Base-by-base conservation (phyloP, 1,284 basidiomycete genomes). In the Cerrena zonata region DNA sequence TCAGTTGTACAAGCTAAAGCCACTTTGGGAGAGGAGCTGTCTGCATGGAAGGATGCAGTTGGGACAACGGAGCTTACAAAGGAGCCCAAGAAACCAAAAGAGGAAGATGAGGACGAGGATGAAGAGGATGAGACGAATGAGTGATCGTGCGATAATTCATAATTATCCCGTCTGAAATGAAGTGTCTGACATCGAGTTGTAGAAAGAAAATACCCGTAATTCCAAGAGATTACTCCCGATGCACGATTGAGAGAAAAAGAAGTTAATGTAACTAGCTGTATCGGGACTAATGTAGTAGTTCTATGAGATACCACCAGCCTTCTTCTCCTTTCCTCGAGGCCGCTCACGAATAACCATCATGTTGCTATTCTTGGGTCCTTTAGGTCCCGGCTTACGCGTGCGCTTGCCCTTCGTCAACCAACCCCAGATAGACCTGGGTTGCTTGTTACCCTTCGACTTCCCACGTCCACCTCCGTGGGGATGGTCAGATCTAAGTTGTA, bases 401-500 rank as follows among this genome's bases (percentile, higher is more conserved):
- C 95, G 80, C 56, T 86, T 89, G 61, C 93, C 93, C 75, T 95
- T 93, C 24, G 91, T 88, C 56, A 90, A 79, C 83, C 91, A 90
- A 54, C 94, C 94, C 80, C 89, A 94, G 50, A 90, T 85, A 22
- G 91, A 92, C 19, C 89, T 83, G 3, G 93, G 91, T 66, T 93
- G 86, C 66, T 91, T 92, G 80, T 95, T 89, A 57, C 91, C 91
- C 79, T 98, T 98, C 53, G 88, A 91, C 73, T 96, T 97, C 65
- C 95, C 95, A 73, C 95, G 88, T 67, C 95, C 94, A 77, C 95
- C 95, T 72, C 95, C 95, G 69, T 94, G 94, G 56, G 95, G 94
- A 71, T 99, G 95, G 70, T 98, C 95, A 54, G 79, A 78, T 39
- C 89, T 91, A 56, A 11, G 51, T 49, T 53, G 49, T 38, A 45